Evolutionary conservation across 2,329 filamentous ascomycete species (phyloP).

Genomic region (Bipolaris cookei): DNA sequence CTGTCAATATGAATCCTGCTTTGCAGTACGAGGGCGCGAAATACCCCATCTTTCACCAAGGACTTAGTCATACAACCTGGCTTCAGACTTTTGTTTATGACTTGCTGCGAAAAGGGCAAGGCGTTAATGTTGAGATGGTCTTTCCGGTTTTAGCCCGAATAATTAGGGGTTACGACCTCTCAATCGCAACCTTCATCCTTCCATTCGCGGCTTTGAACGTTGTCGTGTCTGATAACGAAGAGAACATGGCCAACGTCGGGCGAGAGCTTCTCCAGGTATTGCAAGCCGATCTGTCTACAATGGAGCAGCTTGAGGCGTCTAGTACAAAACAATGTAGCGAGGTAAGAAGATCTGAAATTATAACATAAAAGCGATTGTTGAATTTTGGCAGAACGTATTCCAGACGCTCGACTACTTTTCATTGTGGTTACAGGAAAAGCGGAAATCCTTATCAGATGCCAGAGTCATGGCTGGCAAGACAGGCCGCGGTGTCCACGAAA

Average conservation of each 20-base stretch:
- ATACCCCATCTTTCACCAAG: constrained; percentile 79
- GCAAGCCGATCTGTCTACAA: constrained; percentile 63
- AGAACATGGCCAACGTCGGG: constrained; percentile 70
- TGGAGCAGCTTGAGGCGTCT: constrained; percentile 68
- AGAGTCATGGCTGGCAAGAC: constrained; percentile 53
- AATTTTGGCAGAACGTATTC: constrained; percentile 75
- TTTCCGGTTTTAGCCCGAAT: constrained; percentile 83
- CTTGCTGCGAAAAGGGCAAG: constrained; percentile 78
- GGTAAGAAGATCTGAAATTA: constrained; percentile 59
- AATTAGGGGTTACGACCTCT: constrained; percentile 83
- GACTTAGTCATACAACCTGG: constrained; percentile 79
- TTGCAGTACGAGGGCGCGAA: constrained; percentile 33
- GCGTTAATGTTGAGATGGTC: constrained; percentile 73
- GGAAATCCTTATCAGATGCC: constrained; percentile 52
- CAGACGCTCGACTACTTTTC: constrained; percentile 89
- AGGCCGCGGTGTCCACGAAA: constrained; percentile 52
- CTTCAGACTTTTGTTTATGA: constrained; percentile 80
- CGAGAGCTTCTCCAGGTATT: constrained; percentile 77
- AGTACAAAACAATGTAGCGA: constrained; percentile 86
- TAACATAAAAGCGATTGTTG: constrained; percentile 17
- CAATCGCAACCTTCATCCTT: constrained; percentile 84
- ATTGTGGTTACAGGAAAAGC: constrained; percentile 85
- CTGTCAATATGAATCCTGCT: constrained; percentile 59
- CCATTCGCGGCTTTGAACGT: constrained; percentile 87
- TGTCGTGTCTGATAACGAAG: constrained; percentile 72